A percentile compares a stretch with the other conserved stretches of the same genome.
Evolutionary conservation across 2,329 filamentous ascomycete genomes (phyloP).

Genomic region (Trichoderma cornu-damae): DNA sequence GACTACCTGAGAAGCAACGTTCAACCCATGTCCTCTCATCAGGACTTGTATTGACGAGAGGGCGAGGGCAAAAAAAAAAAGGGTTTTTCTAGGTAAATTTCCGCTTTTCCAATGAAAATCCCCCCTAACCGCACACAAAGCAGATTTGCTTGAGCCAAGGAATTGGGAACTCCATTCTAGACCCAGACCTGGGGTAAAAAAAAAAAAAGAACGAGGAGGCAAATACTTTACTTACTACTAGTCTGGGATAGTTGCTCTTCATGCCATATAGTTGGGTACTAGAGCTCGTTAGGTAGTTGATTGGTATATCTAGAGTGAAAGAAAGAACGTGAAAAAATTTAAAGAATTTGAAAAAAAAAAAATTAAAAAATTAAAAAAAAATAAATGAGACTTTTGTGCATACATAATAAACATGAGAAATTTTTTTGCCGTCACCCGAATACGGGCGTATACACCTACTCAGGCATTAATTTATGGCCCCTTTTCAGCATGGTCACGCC

Average conservation of each 20-base stretch:
- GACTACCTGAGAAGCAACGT: background rate
- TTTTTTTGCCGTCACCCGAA: slow-evolving; percentile 1
- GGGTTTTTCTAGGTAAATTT: background rate
- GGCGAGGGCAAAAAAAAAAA: background rate
- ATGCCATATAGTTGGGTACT: background rate
- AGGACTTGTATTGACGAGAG: background rate
- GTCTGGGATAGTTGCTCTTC: background rate
- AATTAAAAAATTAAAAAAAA: background rate
- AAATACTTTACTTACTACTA: too few relatives aligned
- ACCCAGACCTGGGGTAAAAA: slow-evolving; percentile 1
- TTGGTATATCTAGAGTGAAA: background rate
- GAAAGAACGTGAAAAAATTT: background rate
- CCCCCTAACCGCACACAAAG: background rate
- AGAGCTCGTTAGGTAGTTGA: too few relatives aligned
- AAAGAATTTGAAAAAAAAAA: background rate
- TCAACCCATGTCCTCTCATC: background rate
- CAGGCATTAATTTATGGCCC: slow-evolving; percentile 11
- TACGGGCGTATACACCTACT: slow-evolving; percentile 16
- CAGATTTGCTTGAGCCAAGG: background rate
- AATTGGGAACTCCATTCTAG: slow-evolving; percentile 1
- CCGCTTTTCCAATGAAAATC: too few relatives aligned
- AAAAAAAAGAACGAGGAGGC: background rate
- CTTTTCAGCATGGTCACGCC: slow-evolving; percentile 17
- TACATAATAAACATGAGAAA: slow-evolving; percentile 2
- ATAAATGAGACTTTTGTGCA: background rate